Conservation (phyloP, 768 basidiomycete species). For the Trametes maxima region DNA sequence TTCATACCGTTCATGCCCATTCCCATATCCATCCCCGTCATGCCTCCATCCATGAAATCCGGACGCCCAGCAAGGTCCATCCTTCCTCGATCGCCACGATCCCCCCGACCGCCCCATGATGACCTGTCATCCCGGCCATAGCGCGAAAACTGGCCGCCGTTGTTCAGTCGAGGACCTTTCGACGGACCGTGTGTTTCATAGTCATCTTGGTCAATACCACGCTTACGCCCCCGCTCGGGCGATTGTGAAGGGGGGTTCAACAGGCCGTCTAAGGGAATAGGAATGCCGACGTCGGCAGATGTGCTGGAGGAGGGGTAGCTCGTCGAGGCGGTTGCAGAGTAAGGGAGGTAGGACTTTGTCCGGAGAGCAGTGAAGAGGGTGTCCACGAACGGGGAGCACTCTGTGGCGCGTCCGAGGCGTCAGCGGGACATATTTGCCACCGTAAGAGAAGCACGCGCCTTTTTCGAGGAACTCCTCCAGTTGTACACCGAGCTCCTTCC, state of each 20-base stretch:
- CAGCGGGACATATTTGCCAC: constrained; percentile 21
- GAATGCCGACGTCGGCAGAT: constrained; percentile 65
- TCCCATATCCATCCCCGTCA: constrained; percentile 34
- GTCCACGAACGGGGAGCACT: constrained; percentile 78
- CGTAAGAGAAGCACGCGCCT: constrained; percentile 48
- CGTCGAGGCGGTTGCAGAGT: constrained; percentile 50
- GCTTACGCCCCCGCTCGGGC: constrained; percentile 63
- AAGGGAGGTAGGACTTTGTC: constrained; percentile 85
- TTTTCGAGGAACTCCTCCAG: constrained; percentile 93
- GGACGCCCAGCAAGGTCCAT: constrained; percentile 34
- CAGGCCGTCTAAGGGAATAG: constrained; percentile 74
- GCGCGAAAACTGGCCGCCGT: constrained; percentile 69
- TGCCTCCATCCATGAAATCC: constrained; percentile 35
- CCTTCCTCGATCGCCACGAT: constrained; percentile 37
- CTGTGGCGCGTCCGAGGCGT: constrained; percentile 36
- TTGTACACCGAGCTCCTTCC: constrained; percentile 73
- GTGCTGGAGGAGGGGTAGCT: constrained; percentile 40
- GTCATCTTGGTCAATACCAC: constrained; percentile 64
- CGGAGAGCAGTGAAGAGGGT: constrained; percentile 83
- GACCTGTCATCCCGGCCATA: constrained; percentile 47
- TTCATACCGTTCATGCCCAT: constrained; percentile 35
- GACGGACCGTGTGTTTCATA: constrained; percentile 60
- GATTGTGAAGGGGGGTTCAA: constrained; percentile 48
- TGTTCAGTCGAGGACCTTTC: constrained; percentile 71
- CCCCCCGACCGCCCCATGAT: constrained; percentile 45